Percentiles rank a stretch among this genome's conserved stretches.
phyloP scores from a whole-genome alignment of 1,284 basidiomycete genomes.

The Cerrena zonata region DNA sequence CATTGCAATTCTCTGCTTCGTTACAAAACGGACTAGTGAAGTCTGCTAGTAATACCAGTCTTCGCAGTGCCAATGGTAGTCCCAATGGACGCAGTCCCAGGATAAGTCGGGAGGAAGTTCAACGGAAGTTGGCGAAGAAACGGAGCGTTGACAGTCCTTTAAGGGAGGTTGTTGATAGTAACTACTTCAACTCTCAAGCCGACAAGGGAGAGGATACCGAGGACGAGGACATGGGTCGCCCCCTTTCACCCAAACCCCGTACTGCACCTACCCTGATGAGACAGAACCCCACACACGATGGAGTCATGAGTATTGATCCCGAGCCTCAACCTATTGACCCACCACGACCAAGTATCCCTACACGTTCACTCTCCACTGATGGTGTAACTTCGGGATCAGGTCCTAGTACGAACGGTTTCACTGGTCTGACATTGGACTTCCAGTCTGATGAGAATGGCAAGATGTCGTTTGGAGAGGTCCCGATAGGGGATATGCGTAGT shows the following conservation, averaged over 20 bases:
- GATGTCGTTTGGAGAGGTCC: constrained; percentile 23
- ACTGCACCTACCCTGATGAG: constrained; percentile 17
- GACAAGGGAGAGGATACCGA: constrained; percentile 1
- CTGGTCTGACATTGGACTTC: constrained; percentile 24
- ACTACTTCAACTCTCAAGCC: not conserved
- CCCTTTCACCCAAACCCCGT: not conserved
- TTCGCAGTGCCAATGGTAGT: constrained; percentile 18
- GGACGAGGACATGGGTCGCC: not conserved
- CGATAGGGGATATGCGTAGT: constrained; percentile 67
- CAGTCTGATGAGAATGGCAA: constrained; percentile 16
- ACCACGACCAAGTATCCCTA: constrained; percentile 24
- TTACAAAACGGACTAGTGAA: constrained; percentile 3
- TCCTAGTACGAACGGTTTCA: constrained; percentile 13
- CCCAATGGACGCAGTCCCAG: constrained; percentile 30
- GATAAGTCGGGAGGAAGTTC: constrained; percentile 50
- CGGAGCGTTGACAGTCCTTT: constrained; percentile 39
- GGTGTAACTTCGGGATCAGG: constrained; percentile 15
- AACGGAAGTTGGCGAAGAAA: constrained; percentile 41
- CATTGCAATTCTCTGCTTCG: constrained; percentile 6
- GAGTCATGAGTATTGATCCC: constrained; percentile 31
- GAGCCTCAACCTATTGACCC: constrained; percentile 30
- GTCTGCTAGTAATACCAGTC: constrained; percentile 15
- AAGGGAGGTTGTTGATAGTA: constrained; percentile 5
- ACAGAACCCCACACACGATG: constrained; percentile 30
- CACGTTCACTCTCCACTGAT: constrained; percentile 23